Evolutionary conservation across 1,284 basidiomycete species (phyloP).

Genomic region (Rhodotorula sp.): DNA sequence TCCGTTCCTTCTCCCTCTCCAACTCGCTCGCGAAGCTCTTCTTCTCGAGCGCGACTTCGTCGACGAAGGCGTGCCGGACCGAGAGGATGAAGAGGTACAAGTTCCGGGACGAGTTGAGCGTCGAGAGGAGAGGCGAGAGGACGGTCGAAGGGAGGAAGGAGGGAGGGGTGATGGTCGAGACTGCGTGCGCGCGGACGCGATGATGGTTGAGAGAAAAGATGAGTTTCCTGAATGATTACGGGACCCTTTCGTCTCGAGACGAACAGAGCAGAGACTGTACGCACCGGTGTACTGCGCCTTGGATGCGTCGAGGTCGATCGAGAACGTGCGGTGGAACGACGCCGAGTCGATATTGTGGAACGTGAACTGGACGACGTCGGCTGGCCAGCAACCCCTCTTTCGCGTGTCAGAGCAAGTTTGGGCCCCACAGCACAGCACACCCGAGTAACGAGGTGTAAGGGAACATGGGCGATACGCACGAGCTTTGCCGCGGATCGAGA

Average conservation of each 20-base stretch:
- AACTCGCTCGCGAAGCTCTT: slow-evolving; percentile 4
- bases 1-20: slow-evolving; percentile 17
- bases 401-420: background rate
- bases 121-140: slow-evolving; percentile 24
- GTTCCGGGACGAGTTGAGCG: slow-evolving; percentile 41
- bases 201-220: background rate
- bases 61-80: slow-evolving; percentile 41
- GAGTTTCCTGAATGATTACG: background rate
- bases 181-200: background rate
- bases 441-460: background rate
- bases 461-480: slow-evolving; percentile 24
- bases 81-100: slow-evolving; percentile 42
- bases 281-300: slow-evolving; percentile 30
- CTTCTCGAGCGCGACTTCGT: slow-evolving; percentile 35
- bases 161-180: slow-evolving; percentile 3
- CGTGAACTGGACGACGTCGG: slow-evolving; percentile 43
- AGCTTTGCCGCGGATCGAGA: slow-evolving; percentile 40
- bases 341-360: slow-evolving; percentile 42
- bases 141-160: slow-evolving; percentile 19
- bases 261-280: slow-evolving; percentile 1
- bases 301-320: slow-evolving; percentile 43
- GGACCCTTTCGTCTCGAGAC: too few relatives aligned
- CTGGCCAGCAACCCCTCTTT: too few relatives aligned
- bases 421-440: too few relatives aligned
- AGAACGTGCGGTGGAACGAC: slow-evolving; percentile 40